These are phyloP conservation scores for Septoria linicola DNA, from an alignment of 2,329 filamentous ascomycete genomes.

Conservation along the genomic window DNA sequence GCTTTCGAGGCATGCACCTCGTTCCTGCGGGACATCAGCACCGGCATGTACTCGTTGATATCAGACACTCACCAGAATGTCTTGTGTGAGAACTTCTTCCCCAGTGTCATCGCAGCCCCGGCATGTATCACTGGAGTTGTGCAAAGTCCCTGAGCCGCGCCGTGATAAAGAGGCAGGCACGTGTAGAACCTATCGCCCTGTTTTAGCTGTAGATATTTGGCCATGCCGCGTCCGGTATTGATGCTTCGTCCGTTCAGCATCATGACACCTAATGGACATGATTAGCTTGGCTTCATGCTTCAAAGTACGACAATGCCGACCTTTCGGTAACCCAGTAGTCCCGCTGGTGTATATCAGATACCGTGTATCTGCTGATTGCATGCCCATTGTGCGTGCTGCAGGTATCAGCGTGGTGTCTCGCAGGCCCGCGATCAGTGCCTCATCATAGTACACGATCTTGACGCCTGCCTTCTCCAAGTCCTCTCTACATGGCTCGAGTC, in stretches of 20 bases:
- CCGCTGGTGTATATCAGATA: slow-evolving; percentile 80
- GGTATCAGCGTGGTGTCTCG: slow-evolving; percentile 30
- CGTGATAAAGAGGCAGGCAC: slow-evolving; percentile 84
- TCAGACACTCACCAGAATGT: slow-evolving; percentile 62
- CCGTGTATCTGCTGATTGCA: slow-evolving; percentile 54
- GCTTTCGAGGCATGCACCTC: slow-evolving; percentile 68
- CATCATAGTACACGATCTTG: slow-evolving; percentile 31
- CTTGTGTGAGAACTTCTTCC: slow-evolving; percentile 73
- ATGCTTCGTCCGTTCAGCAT: slow-evolving; percentile 26
- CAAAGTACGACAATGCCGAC: too few species aligned
- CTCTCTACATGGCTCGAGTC: slow-evolving; percentile 30
- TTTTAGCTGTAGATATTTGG: slow-evolving; percentile 58
- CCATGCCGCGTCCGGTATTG: slow-evolving; percentile 58
- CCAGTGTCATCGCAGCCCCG: slow-evolving; percentile 68
- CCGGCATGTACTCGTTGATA: not conserved
- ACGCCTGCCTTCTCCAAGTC: slow-evolving; percentile 24
- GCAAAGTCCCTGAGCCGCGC: slow-evolving; percentile 67
- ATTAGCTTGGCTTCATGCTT: too few species aligned
- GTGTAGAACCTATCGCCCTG: slow-evolving; percentile 53
- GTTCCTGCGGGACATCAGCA: slow-evolving; percentile 26
- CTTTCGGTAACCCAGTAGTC: slow-evolving; percentile 56
- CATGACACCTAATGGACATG: too few species aligned
- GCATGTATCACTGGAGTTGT: slow-evolving; percentile 58
- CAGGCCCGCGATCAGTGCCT: slow-evolving; percentile 19
- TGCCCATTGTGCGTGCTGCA: slow-evolving; percentile 18